Base-by-base conservation (phyloP, 73 alveolate genomes). In the Paramecium caudatum region DNA sequence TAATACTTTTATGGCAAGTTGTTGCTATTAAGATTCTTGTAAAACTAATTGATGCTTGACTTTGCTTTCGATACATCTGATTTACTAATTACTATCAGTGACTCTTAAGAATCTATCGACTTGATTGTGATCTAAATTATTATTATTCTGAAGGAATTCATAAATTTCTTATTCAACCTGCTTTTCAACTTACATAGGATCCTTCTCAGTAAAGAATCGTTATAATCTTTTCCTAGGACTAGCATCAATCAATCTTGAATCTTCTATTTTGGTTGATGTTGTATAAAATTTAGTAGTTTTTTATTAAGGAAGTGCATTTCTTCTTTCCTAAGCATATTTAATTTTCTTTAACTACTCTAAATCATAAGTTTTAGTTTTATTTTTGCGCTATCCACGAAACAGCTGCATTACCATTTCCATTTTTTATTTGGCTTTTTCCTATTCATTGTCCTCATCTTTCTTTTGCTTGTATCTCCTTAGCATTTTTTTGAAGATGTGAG, bases 361-460 rank as follows among this genome's bases (percentile, higher is more conserved):
- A 23, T 68, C 80, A 16, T 68, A 37, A 32, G 25, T 68, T 3
- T 68, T 9, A 68, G 84, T 37, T 34, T 68, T 10, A 34, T 34
- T 68, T 37, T 37, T 68, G 10, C 34, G 25, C 34, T 68, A 15
- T 68, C 84, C 50, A 9, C 50, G 4, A 74, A 74, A 74, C 19
- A 74, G 43, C 3, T 74, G 25, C 88, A 74, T 74, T 39, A 74
- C 65, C 88, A 74, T 74, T 74, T 74, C 88, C 88, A 74, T 37
- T 21, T 74, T 74, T 17, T 21, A 37, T 41, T 74, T 74, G 4
- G 43, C 39, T 45, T 45, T 43, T 74, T 74, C 88, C 19, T 68
- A 34, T 34, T 34, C 47, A 68, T 37, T 68, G 34, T 68, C 84
- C 37, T 68, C 84, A 55, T 55, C 80, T 49, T 68, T 68, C 5